Evolutionary conservation across 805 yeast species (phyloP), one percentile per base, ranked within the genome.

Genomic region (Candida incommunis): DNA sequence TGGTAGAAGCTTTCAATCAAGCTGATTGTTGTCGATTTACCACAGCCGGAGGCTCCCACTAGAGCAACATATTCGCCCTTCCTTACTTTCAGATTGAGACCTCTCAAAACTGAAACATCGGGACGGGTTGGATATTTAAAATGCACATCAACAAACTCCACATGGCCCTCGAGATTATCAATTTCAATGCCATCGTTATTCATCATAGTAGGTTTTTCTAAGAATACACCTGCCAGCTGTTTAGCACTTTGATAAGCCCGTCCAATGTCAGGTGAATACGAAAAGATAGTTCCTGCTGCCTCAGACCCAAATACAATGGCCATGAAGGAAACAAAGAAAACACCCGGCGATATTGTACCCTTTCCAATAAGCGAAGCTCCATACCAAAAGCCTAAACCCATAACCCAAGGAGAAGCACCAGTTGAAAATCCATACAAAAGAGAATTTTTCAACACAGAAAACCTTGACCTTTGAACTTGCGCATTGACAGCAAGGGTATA

Each of bases 51-150:
- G 1, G 80, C 71, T 2, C 81, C 82, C 3, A 90, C 79, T 2
- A 90, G 63, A 44, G 78, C 92, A 13, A 80, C 78, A 29, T 74
- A 62, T 47, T 69, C 63, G 2, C 74, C 71, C 4, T 70, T 57
- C n/a, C 69, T 60, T 34, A 87, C 67, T 1, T 55, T 52, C 15
- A 82, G 51, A 41, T 63, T 61, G 2, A 83, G 65, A 29, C 76
- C 63, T 1, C 71, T 63, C 23, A 90, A 58, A 0, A 76, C 77
- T 3, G 63, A 60, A 1, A 66, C 67, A 15, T 68, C 64, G 0
- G 71, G 70, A 47, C 92, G 72, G 1, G 79, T 65, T 2, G 82
- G 77, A 59, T 87, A 90, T 2, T 71, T 54, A 61, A 86, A 90
- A 3, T 63, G 58, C 3, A 88, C 78, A 49, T 77, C 63, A 5